These are phyloP conservation scores for Favolaschia claudopus DNA, from an alignment of 768 basidiomycete species.

Conservation along the genomic window DNA sequence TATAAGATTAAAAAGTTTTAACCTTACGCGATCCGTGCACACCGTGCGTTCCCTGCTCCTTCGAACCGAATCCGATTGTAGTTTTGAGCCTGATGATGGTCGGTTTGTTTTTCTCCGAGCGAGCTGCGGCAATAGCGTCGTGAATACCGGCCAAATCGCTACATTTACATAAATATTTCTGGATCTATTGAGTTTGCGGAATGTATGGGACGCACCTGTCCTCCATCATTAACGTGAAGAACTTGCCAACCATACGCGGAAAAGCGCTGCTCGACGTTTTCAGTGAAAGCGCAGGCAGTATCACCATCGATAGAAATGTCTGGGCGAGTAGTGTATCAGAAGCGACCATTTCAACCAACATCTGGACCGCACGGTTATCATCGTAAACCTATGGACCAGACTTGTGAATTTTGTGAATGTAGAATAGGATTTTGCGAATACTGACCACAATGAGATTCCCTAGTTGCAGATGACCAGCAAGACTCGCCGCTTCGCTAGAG, in stretches of 20 bases:
- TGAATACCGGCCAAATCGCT: constrained; percentile 83
- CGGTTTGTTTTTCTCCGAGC: constrained; percentile 80
- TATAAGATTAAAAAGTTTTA: neutral
- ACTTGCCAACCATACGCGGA: constrained; percentile 95
- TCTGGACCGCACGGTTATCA: constrained; percentile 81
- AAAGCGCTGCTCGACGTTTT: constrained; percentile 90
- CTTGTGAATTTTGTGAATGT: constrained; percentile 15
- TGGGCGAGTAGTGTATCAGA: constrained; percentile 37
- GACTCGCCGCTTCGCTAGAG: constrained; percentile 88
- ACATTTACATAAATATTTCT: constrained; percentile 21
- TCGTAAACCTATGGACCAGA: constrained; percentile 75
- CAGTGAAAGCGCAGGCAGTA: constrained; percentile 92
- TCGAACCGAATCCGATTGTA: constrained; percentile 94
- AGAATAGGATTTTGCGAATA: constrained; percentile 21
- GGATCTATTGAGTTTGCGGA: neutral
- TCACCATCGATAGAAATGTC: constrained; percentile 97
- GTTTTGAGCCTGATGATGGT: constrained; percentile 87
- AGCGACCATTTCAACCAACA: neutral
- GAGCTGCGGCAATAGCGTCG: constrained; percentile 80
- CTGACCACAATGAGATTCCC: constrained; percentile 91
- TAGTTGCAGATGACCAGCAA: constrained; percentile 93
- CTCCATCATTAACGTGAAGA: constrained; percentile 80
- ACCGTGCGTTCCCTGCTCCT: constrained; percentile 91
- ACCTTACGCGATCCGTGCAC: constrained; percentile 92
- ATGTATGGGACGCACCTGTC: constrained; percentile 60